Base-by-base conservation (phyloP, 176 grass and related monocot genomes). In the Juncus effusus region DNA sequence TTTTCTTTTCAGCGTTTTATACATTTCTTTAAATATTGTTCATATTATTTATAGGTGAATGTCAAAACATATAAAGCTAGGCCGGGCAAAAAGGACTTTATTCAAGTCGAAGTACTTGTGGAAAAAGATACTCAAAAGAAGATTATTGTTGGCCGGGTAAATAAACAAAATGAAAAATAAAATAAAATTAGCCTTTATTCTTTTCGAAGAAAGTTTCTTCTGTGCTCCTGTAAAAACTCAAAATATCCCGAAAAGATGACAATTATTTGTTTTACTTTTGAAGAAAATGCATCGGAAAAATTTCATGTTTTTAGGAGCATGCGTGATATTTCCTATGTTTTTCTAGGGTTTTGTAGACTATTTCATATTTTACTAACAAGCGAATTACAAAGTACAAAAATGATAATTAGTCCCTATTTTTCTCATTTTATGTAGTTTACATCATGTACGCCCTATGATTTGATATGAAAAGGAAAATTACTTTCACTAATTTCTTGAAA, bases 71-170 rank as follows among this genome's bases (percentile, higher is more conserved):
- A 92, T 75, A 97, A 91, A 66, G 82, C 82, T 51, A 86, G 85
- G 65, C 88, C 88, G 56, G 72, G 69, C 28, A 84, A 88, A 28
- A 97, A 97, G 69, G 94, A 97, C 60, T 97, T 89, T 62, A 92
- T 97, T 80, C 94, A 92, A 79, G 94, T 89, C 68, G 88, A 97
- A 80, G 86, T 92, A 79, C 75, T 97, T 38, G 94, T 92, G 6
- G 88, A 97, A 81, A 97, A 86, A 78, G 83, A 97, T 37, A 75
- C 88, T 40, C 94, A 97, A 69, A 89, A 87, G 82, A 77, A 84
- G 54, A 97, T 92, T 84, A 78, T 92, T 77, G 84, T 97, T 65
- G 93, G 93, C 52, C 85, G 88, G 93, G 93, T 97, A 84, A 28
- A 28, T 28, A 28, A 28, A 28, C 19, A 28, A 28, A 28, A 28